Evolutionary conservation across 169 alveolate genomes (phyloP).

Genomic region (Plasmodium sp.): DNA sequence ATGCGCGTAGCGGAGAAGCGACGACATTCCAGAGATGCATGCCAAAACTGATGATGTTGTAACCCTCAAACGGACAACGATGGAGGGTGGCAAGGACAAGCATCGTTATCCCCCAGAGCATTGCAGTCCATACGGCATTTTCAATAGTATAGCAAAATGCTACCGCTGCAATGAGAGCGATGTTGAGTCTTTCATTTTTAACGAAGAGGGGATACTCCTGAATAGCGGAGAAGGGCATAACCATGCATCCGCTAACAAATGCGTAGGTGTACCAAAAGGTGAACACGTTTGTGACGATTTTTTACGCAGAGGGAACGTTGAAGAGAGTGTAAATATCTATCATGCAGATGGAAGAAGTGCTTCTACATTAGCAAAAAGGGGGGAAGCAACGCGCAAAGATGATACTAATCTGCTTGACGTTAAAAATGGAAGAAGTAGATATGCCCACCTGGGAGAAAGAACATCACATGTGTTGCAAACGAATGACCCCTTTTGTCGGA

Average conservation of each 20-base stretch:
- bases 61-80: neutral
- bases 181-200: slow-evolving; percentile 11
- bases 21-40: neutral
- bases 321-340: neutral
- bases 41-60: neutral
- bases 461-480: neutral
- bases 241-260: neutral
- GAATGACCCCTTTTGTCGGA: neutral
- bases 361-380: neutral
- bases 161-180: slow-evolving; percentile 23
- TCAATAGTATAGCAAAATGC: slow-evolving; percentile 20
- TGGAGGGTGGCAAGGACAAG: neutral
- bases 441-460: neutral
- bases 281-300: neutral
- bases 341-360: neutral
- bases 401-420: neutral
- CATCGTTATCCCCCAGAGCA: neutral
- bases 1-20: neutral
- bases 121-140: neutral
- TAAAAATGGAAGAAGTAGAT: neutral
- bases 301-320: neutral
- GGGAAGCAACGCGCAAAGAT: neutral
- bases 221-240: neutral
- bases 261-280: neutral
- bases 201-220: neutral